A percentile compares a stretch with the other conserved stretches of the same genome.
These are phyloP conservation scores for Chenopodium suecicum DNA, from an alignment of 148 eudicot genomes.

Conservation along the genomic window DNA sequence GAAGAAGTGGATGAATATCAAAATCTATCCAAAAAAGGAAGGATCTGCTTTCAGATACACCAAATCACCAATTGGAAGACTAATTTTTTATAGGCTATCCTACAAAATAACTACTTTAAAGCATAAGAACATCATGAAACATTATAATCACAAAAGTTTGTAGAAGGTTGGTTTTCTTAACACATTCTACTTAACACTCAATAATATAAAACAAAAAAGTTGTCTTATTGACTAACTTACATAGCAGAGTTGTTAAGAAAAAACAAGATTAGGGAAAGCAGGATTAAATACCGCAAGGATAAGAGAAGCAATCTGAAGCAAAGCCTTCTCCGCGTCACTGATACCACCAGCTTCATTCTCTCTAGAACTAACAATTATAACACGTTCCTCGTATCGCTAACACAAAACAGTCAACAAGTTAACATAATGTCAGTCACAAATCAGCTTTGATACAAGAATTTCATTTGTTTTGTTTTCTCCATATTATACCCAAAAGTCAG, in stretches of 20 bases:
- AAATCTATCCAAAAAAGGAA: neutral
- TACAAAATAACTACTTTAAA: neutral
- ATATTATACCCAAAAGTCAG: neutral
- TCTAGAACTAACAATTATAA: slow-evolving; percentile 79
- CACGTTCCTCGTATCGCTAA: slow-evolving; percentile 88
- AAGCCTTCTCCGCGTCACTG: slow-evolving; percentile 82
- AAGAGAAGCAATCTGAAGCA: slow-evolving; percentile 68
- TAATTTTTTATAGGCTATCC: neutral
- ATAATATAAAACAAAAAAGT: neutral
- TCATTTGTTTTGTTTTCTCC: too few species aligned
- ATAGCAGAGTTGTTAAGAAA: neutral
- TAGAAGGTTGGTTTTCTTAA: neutral
- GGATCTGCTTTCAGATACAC: too few species aligned
- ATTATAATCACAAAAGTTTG: neutral
- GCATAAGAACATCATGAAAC: neutral
- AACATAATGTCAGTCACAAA: neutral
- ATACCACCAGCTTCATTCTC: slow-evolving; percentile 48
- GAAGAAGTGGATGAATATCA: neutral
- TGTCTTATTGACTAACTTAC: neutral
- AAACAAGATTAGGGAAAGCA: neutral
- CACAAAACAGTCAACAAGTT: slow-evolving; percentile 22
- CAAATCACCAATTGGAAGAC: neutral
- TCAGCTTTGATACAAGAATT: neutral
- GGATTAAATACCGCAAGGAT: slow-evolving; percentile 60
- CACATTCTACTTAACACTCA: neutral